Conservation (phyloP, 495 filamentous ascomycete genomes). For the Neurospora pannonica region DNA sequence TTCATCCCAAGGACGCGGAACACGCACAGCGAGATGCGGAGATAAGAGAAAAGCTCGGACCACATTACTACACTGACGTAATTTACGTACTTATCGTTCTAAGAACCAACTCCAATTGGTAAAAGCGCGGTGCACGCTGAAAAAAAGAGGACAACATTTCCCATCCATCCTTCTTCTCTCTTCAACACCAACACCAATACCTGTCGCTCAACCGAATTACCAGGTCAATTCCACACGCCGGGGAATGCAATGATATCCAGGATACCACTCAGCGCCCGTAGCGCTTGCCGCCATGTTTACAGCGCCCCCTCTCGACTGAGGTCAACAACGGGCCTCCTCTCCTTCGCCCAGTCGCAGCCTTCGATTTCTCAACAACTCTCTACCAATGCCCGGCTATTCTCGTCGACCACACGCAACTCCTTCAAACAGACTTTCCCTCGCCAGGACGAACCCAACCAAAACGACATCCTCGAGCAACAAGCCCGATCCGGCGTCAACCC, state of each 20-base stretch:
- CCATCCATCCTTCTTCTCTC: background rate
- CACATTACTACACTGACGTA: background rate
- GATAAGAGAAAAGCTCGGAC: background rate
- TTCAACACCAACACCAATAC: background rate
- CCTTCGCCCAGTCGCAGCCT: background rate
- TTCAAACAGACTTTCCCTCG: background rate
- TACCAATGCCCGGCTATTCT: background rate
- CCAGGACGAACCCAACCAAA: background rate
- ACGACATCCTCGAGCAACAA: background rate
- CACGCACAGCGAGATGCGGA: background rate
- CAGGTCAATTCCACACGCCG: background rate
- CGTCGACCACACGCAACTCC: background rate
- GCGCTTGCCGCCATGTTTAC: background rate
- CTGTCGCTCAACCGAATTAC: background rate
- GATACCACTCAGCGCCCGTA: background rate
- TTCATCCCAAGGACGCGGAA: background rate
- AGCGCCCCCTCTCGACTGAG: background rate
- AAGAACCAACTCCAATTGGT: background rate
- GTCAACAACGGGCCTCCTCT: background rate
- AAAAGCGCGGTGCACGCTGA: background rate
- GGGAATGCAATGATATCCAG: conserved; percentile 8
- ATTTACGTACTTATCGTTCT: background rate
- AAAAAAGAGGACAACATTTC: background rate
- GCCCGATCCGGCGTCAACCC: conserved; percentile 40
- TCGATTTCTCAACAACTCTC: background rate